phyloP scores from a whole-genome alignment of 805 yeast species.

The Kuraishia floccosa region DNA sequence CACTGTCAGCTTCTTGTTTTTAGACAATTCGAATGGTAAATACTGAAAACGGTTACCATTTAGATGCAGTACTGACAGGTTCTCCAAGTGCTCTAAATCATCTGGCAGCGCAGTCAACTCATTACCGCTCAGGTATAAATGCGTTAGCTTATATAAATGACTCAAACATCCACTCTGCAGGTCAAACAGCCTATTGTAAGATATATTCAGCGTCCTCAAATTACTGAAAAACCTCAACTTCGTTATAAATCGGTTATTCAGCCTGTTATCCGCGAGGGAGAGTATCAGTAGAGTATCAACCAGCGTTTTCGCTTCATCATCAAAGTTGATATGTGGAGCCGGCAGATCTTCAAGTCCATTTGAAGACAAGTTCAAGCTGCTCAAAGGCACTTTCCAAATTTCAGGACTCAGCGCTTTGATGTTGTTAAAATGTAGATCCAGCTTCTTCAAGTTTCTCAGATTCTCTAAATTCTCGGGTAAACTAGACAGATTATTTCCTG shows the following conservation, averaged over 20 bases:
- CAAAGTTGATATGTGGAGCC: slow-evolving; percentile 16
- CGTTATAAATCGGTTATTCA: slow-evolving; percentile 68
- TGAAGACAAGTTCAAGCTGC: slow-evolving; percentile 59
- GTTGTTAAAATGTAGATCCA: slow-evolving; percentile 82
- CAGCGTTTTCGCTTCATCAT: slow-evolving; percentile 6
- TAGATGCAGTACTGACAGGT: slow-evolving; percentile 50
- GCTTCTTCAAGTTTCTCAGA: slow-evolving; percentile 43
- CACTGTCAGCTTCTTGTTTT: slow-evolving; percentile 47
- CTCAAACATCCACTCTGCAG: slow-evolving; percentile 65
- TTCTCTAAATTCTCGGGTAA: slow-evolving; percentile 59
- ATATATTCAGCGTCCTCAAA: slow-evolving; percentile 55
- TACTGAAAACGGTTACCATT: slow-evolving; percentile 82
- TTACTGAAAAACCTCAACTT: slow-evolving; percentile 47
- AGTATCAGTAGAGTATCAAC: slow-evolving; percentile 32
- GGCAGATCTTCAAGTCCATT: slow-evolving; percentile 56
- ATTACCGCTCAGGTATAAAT: slow-evolving; percentile 76
- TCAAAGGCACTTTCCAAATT: slow-evolving; percentile 54
- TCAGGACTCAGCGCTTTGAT: slow-evolving; percentile 57
- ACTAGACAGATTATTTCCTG: slow-evolving; percentile 61
- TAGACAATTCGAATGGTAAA: slow-evolving; percentile 79
- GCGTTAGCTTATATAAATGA: slow-evolving; percentile 43
- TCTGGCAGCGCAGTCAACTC: slow-evolving; percentile 74
- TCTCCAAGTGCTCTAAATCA: slow-evolving; percentile 53
- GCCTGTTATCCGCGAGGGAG: slow-evolving; percentile 72
- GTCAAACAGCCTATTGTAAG: slow-evolving; percentile 79